phyloP scores from a whole-genome alignment of 164 flowering plant genomes.

The Litsea cubeba region DNA sequence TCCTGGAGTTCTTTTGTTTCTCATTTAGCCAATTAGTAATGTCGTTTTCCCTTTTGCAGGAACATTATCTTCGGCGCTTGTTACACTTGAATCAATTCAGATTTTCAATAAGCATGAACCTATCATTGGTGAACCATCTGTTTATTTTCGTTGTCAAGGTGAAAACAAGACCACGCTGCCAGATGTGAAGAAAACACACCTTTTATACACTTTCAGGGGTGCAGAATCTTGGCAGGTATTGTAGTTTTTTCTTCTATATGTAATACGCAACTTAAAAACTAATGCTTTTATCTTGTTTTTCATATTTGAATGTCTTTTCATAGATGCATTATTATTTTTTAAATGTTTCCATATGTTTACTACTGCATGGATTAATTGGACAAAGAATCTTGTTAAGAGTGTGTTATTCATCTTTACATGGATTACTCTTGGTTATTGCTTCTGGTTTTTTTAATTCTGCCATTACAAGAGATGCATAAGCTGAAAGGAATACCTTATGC shows the following conservation, averaged over 20 bases:
- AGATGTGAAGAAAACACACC: constrained; percentile 51
- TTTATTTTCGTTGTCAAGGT: constrained; percentile 69
- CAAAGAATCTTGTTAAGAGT: background rate
- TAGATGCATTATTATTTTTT: background rate
- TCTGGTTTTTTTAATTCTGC: background rate
- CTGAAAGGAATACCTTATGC: background rate
- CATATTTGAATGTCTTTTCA: background rate
- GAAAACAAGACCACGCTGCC: constrained; percentile 64
- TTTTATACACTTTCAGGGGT: constrained; percentile 58
- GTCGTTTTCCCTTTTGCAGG: constrained; percentile 30
- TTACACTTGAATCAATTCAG: constrained; percentile 63
- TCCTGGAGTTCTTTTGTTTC: background rate
- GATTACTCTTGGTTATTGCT: background rate
- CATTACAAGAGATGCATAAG: background rate
- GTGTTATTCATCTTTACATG: background rate
- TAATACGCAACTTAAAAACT: background rate
- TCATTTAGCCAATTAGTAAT: background rate
- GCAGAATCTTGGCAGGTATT: constrained; percentile 92
- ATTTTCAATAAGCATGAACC: constrained; percentile 66
- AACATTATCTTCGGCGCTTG: constrained; percentile 37
- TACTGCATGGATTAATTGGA: background rate
- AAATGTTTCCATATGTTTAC: too few species aligned
- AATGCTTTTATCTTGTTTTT: background rate
- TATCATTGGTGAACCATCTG: constrained; percentile 41
- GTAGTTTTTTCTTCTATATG: constrained; percentile 5